These are phyloP conservation scores for Cladosporium sp. DNA, from an alignment of 2,329 filamentous ascomycete genomes.

Conservation along the genomic window DNA sequence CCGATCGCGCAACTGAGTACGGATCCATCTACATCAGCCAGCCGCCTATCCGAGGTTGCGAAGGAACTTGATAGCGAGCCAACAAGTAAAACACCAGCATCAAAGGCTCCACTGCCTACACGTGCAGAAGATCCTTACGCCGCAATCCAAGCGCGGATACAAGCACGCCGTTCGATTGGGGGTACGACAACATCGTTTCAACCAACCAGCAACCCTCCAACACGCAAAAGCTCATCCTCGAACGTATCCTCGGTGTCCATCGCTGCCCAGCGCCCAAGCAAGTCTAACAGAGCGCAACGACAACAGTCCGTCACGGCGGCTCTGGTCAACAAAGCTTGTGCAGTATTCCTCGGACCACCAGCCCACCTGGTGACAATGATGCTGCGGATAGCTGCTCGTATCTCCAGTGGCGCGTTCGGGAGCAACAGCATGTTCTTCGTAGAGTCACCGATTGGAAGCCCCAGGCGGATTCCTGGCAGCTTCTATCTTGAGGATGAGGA, in stretches of 20 bases:
- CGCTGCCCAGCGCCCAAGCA: conserved; percentile 14
- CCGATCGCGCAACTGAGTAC: no score
- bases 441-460: conserved; percentile 25
- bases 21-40: no score
- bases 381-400: conserved; percentile 73
- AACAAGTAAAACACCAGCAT: neutral
- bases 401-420: conserved; percentile 49
- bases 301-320: conserved; percentile 31
- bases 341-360: conserved; percentile 75
- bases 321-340: conserved; percentile 71
- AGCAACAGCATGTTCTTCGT: conserved; percentile 20
- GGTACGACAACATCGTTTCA: conserved; percentile 27
- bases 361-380: conserved; percentile 73
- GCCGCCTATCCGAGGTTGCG: no score
- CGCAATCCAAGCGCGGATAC: conserved; percentile 32
- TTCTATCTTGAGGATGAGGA: conserved; percentile 49
- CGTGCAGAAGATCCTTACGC: conserved; percentile 26
- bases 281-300: conserved; percentile 14
- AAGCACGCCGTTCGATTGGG: conserved; percentile 30
- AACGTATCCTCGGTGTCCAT: conserved; percentile 20
- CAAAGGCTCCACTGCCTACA: neutral
- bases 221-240: conserved; percentile 36
- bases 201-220: conserved; percentile 33
- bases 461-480: conserved; percentile 60
- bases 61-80: no score